Evolutionary conservation across 2,329 filamentous ascomycete species (phyloP).

Genomic region (Elsinoe fawcettii): DNA sequence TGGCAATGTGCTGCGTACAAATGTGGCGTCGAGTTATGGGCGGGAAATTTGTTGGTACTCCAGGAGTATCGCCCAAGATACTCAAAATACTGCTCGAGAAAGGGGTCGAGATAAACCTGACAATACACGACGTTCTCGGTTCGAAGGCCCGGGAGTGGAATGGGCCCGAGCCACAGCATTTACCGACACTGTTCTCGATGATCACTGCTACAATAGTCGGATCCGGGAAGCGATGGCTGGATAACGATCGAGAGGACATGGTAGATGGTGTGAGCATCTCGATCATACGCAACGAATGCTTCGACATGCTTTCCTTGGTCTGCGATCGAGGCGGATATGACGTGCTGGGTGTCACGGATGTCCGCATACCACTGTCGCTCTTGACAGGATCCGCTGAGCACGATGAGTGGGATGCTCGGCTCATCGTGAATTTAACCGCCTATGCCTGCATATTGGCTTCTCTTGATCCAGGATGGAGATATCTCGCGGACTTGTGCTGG

Average conservation of each 20-base stretch:
- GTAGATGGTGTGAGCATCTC: too few relatives aligned
- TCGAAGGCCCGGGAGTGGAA: background rate
- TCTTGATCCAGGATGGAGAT: background rate
- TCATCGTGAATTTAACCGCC: background rate
- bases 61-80: background rate
- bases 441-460: background rate
- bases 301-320: too few relatives aligned
- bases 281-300: too few relatives aligned
- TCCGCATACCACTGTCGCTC: background rate
- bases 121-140: background rate
- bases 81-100: background rate
- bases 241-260: too few relatives aligned
- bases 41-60: background rate
- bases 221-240: too few relatives aligned
- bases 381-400: background rate
- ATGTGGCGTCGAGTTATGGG: background rate
- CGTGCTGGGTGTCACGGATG: background rate
- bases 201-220: background rate
- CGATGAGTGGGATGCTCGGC: background rate
- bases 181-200: background rate
- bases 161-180: background rate
- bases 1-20: background rate
- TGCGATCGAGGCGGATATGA: background rate
- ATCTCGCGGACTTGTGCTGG: background rate
- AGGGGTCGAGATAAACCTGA: background rate